phyloP scores from a whole-genome alignment of 106 monocot genomes.

The Triglochin maritima region DNA sequence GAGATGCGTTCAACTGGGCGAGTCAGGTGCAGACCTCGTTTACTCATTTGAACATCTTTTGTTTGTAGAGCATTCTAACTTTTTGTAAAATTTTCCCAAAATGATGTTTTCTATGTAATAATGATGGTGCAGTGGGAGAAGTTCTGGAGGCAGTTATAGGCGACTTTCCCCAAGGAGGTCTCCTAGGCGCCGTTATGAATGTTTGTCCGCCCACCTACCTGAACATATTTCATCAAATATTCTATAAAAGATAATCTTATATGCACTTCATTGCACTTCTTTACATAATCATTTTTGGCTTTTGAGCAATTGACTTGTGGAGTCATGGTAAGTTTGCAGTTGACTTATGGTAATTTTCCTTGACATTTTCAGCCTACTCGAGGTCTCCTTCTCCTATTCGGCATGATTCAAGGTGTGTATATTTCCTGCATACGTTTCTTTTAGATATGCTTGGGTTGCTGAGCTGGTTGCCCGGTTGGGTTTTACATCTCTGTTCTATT shows the following conservation, averaged over 20 bases:
- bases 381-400: neutral
- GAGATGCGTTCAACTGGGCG: conserved; percentile 45
- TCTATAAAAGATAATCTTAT: neutral
- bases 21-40: neutral
- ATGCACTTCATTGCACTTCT: too few species aligned
- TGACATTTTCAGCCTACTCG: neutral
- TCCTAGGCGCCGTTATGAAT: neutral
- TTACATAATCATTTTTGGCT: too few species aligned
- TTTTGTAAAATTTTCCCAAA: too few species aligned
- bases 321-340: neutral
- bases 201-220: neutral
- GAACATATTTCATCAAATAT: neutral
- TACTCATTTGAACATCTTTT: too few species aligned
- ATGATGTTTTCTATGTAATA: too few species aligned
- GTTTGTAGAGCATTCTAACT: too few species aligned
- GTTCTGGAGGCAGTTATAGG: neutral
- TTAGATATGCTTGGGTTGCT: neutral
- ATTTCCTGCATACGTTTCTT: neutral
- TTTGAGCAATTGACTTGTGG: too few species aligned
- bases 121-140: conserved; percentile 7
- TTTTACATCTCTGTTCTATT: too few species aligned
- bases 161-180: conserved; percentile 1
- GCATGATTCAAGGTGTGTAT: conserved; percentile 2
- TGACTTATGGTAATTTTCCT: neutral
- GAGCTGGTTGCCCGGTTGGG: too few species aligned